These are phyloP conservation scores for Neolecta irregularis DNA, from an alignment of 1,139 yeast species.

Conservation along the genomic window DNA sequence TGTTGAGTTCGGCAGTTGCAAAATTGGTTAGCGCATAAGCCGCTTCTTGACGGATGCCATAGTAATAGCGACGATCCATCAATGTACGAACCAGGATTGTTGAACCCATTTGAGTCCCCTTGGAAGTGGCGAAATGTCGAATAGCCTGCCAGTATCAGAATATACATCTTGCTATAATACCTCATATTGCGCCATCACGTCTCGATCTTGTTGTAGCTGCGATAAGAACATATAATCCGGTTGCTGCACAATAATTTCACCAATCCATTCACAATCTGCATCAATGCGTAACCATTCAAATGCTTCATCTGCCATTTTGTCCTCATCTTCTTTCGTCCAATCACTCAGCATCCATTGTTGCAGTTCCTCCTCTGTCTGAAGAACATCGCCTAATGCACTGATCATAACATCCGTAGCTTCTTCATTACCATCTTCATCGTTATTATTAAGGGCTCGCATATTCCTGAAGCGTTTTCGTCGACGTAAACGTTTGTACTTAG, in stretches of 20 bases:
- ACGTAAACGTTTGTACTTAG: constrained; percentile 64
- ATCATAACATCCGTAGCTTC: constrained; percentile 30
- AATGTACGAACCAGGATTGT: constrained; percentile 65
- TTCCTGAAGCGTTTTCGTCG: constrained; percentile 27
- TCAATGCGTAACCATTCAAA: constrained; percentile 96
- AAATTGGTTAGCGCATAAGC: constrained; percentile 59
- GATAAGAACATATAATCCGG: constrained; percentile 94
- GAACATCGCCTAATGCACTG: constrained; percentile 66
- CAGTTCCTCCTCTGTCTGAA: constrained; percentile 44
- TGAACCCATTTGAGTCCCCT: constrained; percentile 52
- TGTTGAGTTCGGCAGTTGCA: constrained; percentile 46
- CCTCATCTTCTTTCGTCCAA: constrained; percentile 60
- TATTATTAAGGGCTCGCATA: constrained; percentile 15
- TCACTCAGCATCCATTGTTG: constrained; percentile 61
- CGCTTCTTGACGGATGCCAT: constrained; percentile 80
- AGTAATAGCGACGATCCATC: constrained; percentile 72
- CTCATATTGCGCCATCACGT: constrained; percentile 87
- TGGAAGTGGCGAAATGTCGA: constrained; percentile 48
- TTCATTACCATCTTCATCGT: constrained; percentile 19
- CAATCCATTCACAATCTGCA: constrained; percentile 95
- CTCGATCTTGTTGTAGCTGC: constrained; percentile 85
- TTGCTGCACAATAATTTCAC: constrained; percentile 62
- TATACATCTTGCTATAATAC: not conserved
- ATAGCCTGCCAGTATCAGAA: constrained; percentile 32
- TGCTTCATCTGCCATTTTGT: constrained; percentile 57